These are phyloP conservation scores for Sicyos baderoa DNA, from an alignment of 306 rosid species.

Conservation along the genomic window DNA sequence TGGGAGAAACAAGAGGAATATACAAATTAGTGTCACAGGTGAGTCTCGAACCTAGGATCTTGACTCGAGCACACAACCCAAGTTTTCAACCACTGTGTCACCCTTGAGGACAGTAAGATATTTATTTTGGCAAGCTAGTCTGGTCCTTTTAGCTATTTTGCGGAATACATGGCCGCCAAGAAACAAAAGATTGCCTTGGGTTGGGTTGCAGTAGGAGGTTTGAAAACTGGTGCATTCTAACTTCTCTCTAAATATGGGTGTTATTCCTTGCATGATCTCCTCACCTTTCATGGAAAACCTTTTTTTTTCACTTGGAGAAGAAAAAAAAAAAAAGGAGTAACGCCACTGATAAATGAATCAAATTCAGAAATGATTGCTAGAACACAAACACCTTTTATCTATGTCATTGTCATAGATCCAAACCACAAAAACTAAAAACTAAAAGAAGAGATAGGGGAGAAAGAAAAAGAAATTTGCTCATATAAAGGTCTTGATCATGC, in stretches of 20 bases:
- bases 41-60: no score
- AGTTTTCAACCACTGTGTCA: no score
- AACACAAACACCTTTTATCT: neutral
- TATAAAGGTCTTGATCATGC: neutral
- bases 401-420: neutral
- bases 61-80: no score
- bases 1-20: no score
- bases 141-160: neutral
- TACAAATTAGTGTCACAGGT: no score
- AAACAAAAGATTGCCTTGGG: neutral
- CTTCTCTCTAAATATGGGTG: neutral
- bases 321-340: neutral
- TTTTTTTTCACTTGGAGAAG: neutral
- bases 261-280: neutral
- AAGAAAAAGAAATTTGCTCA: neutral
- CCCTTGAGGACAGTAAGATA: no score
- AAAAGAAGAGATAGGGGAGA: neutral
- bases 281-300: neutral
- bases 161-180: neutral
- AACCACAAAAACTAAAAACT: neutral
- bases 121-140: neutral
- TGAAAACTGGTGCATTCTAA: neutral
- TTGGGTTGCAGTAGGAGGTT: neutral
- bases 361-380: neutral
- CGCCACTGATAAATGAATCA: neutral